Evolutionary conservation across 106 monocot species (phyloP).

Genomic region (Narthecium ossifragum): DNA sequence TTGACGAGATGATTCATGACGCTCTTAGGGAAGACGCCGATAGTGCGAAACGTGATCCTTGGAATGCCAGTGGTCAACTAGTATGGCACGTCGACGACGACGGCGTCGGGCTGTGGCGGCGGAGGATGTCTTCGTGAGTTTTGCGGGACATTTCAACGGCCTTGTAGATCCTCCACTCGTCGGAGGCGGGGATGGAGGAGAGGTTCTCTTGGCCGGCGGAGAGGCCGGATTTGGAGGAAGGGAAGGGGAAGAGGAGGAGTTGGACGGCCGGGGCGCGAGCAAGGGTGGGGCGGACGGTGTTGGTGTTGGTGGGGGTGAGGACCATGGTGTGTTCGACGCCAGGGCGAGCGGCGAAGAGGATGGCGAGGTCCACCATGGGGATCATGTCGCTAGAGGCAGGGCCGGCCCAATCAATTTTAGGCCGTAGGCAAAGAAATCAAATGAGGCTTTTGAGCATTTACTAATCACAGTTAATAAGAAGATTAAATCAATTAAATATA

Average conservation of each 20-base stretch:
- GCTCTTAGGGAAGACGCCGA: conserved; percentile 5
- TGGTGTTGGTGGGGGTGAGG: not conserved
- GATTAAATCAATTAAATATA: too few relatives aligned
- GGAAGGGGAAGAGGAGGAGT: conserved; percentile 5
- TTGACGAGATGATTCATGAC: conserved; percentile 3
- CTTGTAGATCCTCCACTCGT: not conserved
- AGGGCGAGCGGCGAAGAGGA: not conserved
- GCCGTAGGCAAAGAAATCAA: too few relatives aligned
- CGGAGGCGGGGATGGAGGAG: not conserved
- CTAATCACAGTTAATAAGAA: too few relatives aligned
- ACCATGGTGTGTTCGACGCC: conserved; percentile 1
- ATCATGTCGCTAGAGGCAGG: conserved; percentile 9
- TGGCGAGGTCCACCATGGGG: conserved; percentile 3
- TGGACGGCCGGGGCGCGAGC: too few relatives aligned
- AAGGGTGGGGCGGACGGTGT: conserved; percentile 3
- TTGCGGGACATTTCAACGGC: conserved; percentile 1
- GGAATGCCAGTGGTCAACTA: conserved; percentile 8
- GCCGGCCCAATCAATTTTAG: too few relatives aligned
- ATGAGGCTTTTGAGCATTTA: too few relatives aligned
- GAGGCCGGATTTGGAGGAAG: conserved; percentile 1
- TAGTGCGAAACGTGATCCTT: not conserved
- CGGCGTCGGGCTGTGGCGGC: not conserved
- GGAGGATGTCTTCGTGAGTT: not conserved
- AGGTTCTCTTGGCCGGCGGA: conserved; percentile 5
- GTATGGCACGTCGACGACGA: conserved; percentile 2